phyloP scores from a whole-genome alignment of 805 yeast species.

The Saccharomyces jurei region DNA sequence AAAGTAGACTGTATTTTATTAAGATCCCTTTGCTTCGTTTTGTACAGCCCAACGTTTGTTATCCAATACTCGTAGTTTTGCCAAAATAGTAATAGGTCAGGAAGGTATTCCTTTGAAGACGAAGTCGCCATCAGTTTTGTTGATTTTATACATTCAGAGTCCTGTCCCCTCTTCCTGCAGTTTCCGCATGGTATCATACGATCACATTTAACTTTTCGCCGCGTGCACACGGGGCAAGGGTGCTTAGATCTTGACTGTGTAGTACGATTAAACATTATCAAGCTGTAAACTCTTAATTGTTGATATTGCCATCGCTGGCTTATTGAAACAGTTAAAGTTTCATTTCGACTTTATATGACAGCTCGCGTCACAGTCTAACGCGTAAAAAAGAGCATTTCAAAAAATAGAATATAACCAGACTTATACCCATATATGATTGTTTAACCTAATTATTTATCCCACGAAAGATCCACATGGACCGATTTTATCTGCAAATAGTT shows the following conservation, averaged over 20 bases:
- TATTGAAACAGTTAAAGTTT: background rate
- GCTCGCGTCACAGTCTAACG: background rate
- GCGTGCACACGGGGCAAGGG: constrained; percentile 24
- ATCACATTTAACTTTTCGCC: constrained; percentile 29
- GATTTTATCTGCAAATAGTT: constrained; percentile 69
- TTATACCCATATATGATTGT: background rate
- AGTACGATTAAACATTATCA: background rate
- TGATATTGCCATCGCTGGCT: background rate
- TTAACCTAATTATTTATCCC: background rate
- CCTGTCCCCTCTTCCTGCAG: constrained; percentile 25
- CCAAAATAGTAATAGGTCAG: constrained; percentile 18
- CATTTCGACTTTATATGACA: background rate
- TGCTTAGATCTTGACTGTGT: constrained; percentile 9
- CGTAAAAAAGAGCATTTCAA: background rate
- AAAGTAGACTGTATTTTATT: constrained; percentile 2
- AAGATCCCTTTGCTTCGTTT: constrained; percentile 8
- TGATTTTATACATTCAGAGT: constrained; percentile 17
- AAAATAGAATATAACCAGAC: background rate
- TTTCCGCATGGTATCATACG: constrained; percentile 27
- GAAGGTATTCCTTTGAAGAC: constrained; percentile 7
- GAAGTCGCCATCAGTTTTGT: background rate
- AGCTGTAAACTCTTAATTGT: background rate
- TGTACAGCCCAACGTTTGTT: constrained; percentile 19
- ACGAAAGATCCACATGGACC: constrained; percentile 42
- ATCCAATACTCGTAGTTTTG: constrained; percentile 26